These are phyloP conservation scores for Echeveria elegans DNA, from an alignment of 164 flowering plant genomes.

Conservation along the genomic window DNA sequence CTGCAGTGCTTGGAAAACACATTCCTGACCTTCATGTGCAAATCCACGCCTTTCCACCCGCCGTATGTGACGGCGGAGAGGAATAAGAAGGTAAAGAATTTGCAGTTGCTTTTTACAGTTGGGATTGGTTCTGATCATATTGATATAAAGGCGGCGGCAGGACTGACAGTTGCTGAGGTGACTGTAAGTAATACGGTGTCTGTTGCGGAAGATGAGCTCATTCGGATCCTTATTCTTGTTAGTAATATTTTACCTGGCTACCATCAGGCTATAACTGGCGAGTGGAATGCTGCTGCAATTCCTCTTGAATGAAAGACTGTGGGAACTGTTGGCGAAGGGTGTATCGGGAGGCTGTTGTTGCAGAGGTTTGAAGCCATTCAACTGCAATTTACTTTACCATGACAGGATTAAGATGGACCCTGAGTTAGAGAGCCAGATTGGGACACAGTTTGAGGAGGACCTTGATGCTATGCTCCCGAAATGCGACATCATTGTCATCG, in stretches of 20 bases:
- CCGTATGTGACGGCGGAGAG: conserved; percentile 94
- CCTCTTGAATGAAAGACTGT: conserved; percentile 95
- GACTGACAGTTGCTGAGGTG: conserved; percentile 94
- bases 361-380: conserved; percentile 92
- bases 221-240: conserved; percentile 87
- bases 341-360: conserved; percentile 79
- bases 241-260: conserved; percentile 89
- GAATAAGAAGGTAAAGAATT: conserved; percentile 84
- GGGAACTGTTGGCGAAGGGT: conserved; percentile 94
- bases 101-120: conserved; percentile 84
- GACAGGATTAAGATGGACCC: conserved; percentile 79
- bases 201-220: conserved; percentile 97
- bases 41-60: conserved; percentile 95
- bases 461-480: conserved; percentile 88
- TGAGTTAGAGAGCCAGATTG: conserved; percentile 57
- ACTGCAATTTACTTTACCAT: conserved; percentile 85
- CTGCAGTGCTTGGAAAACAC: conserved; percentile 88
- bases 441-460: conserved; percentile 85
- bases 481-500: conserved; percentile 82
- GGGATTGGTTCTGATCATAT: conserved; percentile 97
- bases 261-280: conserved; percentile 71
- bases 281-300: conserved; percentile 92
- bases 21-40: conserved; percentile 90
- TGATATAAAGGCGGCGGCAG: conserved; percentile 92
- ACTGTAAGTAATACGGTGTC: conserved; percentile 93